Evolutionary conservation across 352 stramenopile genomes (phyloP).

Genomic region (Globisporangium uncinulatum): DNA sequence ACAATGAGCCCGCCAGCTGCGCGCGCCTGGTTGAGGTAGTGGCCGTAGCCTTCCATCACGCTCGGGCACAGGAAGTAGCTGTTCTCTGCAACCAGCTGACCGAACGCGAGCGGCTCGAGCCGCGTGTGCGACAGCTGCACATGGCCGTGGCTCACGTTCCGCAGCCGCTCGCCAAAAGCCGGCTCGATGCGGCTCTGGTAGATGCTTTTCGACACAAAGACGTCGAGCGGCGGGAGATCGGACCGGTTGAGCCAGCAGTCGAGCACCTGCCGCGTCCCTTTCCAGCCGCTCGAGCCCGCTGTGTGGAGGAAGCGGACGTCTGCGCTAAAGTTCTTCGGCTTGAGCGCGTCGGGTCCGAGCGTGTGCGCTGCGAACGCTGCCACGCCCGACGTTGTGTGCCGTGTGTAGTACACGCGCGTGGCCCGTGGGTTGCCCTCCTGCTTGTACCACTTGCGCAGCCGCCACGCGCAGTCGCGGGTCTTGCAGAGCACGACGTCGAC

Average conservation of each 20-base stretch:
- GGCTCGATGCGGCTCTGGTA: slow-evolving; percentile 16
- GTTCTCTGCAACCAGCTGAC: slow-evolving; percentile 30
- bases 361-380: slow-evolving; percentile 18
- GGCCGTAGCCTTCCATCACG: slow-evolving; percentile 46
- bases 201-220: slow-evolving; percentile 24
- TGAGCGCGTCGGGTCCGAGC: slow-evolving; percentile 13
- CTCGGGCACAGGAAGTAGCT: slow-evolving; percentile 49
- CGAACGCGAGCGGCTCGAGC: slow-evolving; percentile 15
- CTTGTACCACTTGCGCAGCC: slow-evolving; percentile 31
- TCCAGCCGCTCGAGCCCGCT: slow-evolving; percentile 23
- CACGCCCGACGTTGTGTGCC: slow-evolving; percentile 52
- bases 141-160: slow-evolving; percentile 18
- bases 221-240: slow-evolving; percentile 32
- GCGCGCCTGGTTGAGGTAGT: slow-evolving; percentile 64
- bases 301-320: slow-evolving; percentile 38
- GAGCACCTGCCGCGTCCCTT: slow-evolving; percentile 44
- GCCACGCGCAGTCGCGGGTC: slow-evolving; percentile 16
- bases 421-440: slow-evolving; percentile 44
- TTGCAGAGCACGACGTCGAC: slow-evolving; percentile 51
- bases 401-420: slow-evolving; percentile 35
- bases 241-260: slow-evolving; percentile 44
- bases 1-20: slow-evolving; percentile 37
- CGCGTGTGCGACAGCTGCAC: slow-evolving; percentile 10
- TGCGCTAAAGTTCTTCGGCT: slow-evolving; percentile 29
- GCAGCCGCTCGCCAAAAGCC: slow-evolving; percentile 17